These are phyloP conservation scores for Penicillium psychrofluorescens DNA, from an alignment of 495 filamentous ascomycete genomes.

Conservation along the genomic window DNA sequence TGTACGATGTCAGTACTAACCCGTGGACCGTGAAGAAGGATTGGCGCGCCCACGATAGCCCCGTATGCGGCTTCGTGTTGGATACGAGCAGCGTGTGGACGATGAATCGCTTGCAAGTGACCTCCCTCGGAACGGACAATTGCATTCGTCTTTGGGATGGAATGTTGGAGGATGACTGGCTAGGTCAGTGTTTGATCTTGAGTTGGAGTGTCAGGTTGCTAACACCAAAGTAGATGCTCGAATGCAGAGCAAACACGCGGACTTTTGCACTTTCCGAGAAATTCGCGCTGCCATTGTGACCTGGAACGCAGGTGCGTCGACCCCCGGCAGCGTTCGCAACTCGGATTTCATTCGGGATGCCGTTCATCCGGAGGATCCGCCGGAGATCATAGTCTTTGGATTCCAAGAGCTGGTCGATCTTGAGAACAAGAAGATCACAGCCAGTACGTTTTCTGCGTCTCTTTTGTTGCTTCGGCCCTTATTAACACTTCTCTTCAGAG, in stretches of 20 bases:
- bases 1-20: constrained; percentile 74
- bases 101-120: constrained; percentile 75
- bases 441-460: constrained; percentile 51
- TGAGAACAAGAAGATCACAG: constrained; percentile 93
- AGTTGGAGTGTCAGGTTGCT: constrained; percentile 9
- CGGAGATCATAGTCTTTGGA: constrained; percentile 90
- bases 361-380: constrained; percentile 60
- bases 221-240: constrained; percentile 51
- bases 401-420: constrained; percentile 97
- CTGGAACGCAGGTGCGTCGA: constrained; percentile 94
- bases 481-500: constrained; percentile 37
- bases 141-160: constrained; percentile 86
- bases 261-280: constrained; percentile 80
- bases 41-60: constrained; percentile 83
- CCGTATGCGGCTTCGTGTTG: constrained; percentile 66
- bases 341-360: constrained; percentile 69
- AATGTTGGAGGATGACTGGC: constrained; percentile 86
- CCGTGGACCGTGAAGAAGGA: constrained; percentile 92
- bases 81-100: constrained; percentile 83
- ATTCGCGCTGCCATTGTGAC: constrained; percentile 74
- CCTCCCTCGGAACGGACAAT: constrained; percentile 86
- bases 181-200: constrained; percentile 44
- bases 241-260: constrained; percentile 74
- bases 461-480: neutral
- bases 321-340: constrained; percentile 73